phyloP scores from a whole-genome alignment of 352 stramenopile genomes.

The Phytophthora tubulina region DNA sequence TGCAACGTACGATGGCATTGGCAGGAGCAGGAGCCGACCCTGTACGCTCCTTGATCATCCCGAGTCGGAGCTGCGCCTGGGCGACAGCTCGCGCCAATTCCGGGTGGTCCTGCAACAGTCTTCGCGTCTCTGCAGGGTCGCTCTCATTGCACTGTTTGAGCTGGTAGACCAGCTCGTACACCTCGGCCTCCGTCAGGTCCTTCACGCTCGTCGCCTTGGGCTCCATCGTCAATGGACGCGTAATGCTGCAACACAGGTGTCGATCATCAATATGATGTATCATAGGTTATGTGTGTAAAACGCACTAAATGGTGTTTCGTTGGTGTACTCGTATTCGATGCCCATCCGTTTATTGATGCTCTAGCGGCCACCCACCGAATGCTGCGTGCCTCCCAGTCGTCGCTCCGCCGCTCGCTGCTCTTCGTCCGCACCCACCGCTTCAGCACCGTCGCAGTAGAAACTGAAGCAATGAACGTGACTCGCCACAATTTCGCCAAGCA shows the following conservation, averaged over 20 bases:
- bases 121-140: constrained; percentile 70
- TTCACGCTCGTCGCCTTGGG: constrained; percentile 53
- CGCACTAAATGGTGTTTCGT: constrained; percentile 6
- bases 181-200: constrained; percentile 59
- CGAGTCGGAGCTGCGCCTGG: constrained; percentile 79
- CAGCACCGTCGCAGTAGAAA: constrained; percentile 7
- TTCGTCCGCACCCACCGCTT: constrained; percentile 26
- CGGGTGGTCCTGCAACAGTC: constrained; percentile 78
- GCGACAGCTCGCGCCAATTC: constrained; percentile 78
- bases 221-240: constrained; percentile 26
- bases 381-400: constrained; percentile 42
- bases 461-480: constrained; percentile 76
- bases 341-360: constrained; percentile 6
- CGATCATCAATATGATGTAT: not conserved
- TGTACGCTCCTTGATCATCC: constrained; percentile 68
- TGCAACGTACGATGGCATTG: constrained; percentile 56
- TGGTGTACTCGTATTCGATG: not conserved
- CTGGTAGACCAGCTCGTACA: constrained; percentile 85
- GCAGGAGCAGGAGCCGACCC: constrained; percentile 43
- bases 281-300: not conserved
- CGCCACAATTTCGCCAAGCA: constrained; percentile 80
- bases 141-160: constrained; percentile 86
- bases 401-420: constrained; percentile 37
- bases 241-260: not conserved
- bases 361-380: constrained; percentile 40